These are phyloP conservation scores for Phytopythium cucurbitacearum DNA, from an alignment of 352 stramenopile genomes.

Conservation along the genomic window DNA sequence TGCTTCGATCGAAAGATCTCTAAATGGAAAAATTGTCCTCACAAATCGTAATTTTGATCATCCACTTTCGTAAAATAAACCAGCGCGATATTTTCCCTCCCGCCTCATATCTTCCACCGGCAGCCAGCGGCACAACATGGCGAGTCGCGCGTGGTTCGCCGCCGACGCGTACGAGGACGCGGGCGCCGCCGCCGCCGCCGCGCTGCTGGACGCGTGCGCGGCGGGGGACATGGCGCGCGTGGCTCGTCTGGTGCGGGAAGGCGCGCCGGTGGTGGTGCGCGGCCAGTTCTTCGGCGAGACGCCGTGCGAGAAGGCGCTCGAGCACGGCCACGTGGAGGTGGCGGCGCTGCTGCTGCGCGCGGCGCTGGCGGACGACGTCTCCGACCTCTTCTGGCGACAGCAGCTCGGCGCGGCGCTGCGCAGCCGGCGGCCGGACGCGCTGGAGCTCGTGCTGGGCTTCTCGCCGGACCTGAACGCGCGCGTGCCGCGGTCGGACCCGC, in stretches of 20 bases:
- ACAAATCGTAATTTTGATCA: no score
- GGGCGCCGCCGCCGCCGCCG: background rate
- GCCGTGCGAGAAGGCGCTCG: slow-evolving; percentile 29
- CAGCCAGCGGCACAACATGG: background rate
- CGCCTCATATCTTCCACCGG: background rate
- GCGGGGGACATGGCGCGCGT: slow-evolving; percentile 12
- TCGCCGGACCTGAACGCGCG: slow-evolving; percentile 23
- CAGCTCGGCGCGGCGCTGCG: slow-evolving; percentile 18
- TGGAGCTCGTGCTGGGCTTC: slow-evolving; percentile 28
- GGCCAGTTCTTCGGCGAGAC: slow-evolving; percentile 30
- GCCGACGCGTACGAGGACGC: slow-evolving; percentile 4
- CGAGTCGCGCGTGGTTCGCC: slow-evolving; percentile 4
- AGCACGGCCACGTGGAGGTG: slow-evolving; percentile 21
- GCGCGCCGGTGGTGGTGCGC: slow-evolving; percentile 7
- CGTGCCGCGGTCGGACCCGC: slow-evolving; percentile 22
- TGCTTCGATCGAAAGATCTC: no score
- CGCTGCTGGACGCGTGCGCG: slow-evolving; percentile 16
- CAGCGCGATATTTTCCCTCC: no score
- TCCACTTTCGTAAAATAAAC: no score
- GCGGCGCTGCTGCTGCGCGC: slow-evolving; percentile 16
- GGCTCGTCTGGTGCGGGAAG: slow-evolving; percentile 9
- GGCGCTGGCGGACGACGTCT: slow-evolving; percentile 6
- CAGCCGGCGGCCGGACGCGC: slow-evolving; percentile 14
- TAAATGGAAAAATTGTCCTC: no score
- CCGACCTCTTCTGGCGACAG: slow-evolving; percentile 23